phyloP scores from a whole-genome alignment of 1,284 basidiomycete genomes.

The Cryptococcus hybrid region DNA sequence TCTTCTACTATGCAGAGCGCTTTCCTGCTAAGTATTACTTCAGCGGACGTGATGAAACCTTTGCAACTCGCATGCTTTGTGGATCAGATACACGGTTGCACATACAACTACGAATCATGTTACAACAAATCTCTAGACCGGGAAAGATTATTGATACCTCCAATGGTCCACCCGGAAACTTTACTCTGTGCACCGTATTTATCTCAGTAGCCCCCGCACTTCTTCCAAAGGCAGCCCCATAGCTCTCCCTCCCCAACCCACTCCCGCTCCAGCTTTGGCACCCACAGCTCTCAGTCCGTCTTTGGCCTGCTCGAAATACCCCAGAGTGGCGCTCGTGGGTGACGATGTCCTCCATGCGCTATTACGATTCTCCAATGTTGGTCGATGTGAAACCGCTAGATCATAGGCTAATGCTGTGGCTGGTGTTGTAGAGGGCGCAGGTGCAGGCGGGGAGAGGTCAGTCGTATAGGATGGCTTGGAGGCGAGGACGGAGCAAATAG shows the following conservation, averaged over 20 bases:
- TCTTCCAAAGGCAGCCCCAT: constrained; percentile 14
- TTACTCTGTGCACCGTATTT: too few species aligned
- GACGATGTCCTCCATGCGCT: constrained; percentile 9
- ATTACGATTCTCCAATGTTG: not conserved
- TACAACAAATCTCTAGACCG: too few species aligned
- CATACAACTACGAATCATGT: too few species aligned
- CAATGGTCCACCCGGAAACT: too few species aligned
- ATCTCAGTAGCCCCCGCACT: not conserved
- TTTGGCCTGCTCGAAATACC: constrained; percentile 47
- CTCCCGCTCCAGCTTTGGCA: constrained; percentile 35
- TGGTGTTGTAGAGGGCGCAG: constrained; percentile 13
- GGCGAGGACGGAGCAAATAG: constrained; percentile 40
- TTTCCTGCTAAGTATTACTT: too few species aligned
- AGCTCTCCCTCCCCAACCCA: constrained; percentile 35
- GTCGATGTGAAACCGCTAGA: constrained; percentile 3
- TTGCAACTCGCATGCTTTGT: too few species aligned
- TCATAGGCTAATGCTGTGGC: constrained; percentile 17
- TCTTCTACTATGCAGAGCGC: too few species aligned
- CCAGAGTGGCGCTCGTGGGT: constrained; percentile 20
- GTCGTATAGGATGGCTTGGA: constrained; percentile 21
- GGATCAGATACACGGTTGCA: too few species aligned
- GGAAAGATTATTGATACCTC: too few species aligned
- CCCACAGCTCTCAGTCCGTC: constrained; percentile 40
- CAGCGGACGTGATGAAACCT: too few species aligned
- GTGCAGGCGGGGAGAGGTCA: constrained; percentile 26